Base-by-base conservation (phyloP, 208 protist genomes). In the Strigomonas culicis region DNA sequence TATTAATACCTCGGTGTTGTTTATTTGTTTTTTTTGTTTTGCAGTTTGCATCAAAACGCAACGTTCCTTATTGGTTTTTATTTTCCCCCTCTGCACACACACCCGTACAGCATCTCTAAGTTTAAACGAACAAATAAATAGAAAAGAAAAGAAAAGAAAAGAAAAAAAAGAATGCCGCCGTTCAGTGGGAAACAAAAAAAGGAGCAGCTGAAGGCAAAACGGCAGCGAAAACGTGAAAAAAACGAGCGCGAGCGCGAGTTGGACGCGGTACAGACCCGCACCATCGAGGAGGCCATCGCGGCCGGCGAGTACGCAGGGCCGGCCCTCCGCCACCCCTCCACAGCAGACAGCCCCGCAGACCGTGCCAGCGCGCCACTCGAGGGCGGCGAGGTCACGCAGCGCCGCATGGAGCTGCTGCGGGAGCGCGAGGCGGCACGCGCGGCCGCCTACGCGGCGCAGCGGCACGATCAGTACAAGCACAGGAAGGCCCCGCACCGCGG, bases 181-280 rank as follows among this genome's bases (percentile, higher is more conserved):
- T 97, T 97, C 66, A 97, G 92, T 70, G 92, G 88, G 2, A 97
- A 95, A 67, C 74, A 90, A 53, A 97, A 97, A 70, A 97, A 95
- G 74, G 82, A 90, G 77, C 92, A 97, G 80, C 75, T 97, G 57
- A 69, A 94, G 67, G 88, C 82, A n/a, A 88, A 86, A 66, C 84
- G 91, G 7, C 75, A 86, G 62, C 74, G 74, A 19, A 95, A 97
- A 58, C 74, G 82, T 34, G 77, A 94, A 27, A 68, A 75, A 28
- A 62, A 76, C 13, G 69, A 79, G 50, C 52, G 49, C 22, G 28
- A 52, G 36, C 50, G 53, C 13, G 58, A 68, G 28, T 30, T 31
- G 50, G 59, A 72, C 27, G 51, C 6, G 39, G 32, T 30, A n/a
- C 24, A 28, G 15, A 24, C 50, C 3, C 15, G n/a, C 15, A 36